phyloP scores from a whole-genome alignment of 257 asterid species.

The Ophiorrhiza pumila region DNA sequence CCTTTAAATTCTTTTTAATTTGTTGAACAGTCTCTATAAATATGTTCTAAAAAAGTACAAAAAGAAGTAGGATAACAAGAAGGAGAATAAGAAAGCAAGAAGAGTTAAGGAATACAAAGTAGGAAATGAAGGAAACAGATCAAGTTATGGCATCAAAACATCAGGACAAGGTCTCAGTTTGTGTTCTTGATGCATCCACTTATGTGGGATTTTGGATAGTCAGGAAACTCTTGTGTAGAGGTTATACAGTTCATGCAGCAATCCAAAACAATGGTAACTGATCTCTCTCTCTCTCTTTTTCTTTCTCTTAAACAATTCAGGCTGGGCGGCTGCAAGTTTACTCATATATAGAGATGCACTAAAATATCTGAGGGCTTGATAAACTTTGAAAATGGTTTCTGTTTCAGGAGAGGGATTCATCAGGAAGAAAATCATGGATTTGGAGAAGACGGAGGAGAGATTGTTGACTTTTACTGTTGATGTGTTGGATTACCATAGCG shows the following conservation, averaged over 20 bases:
- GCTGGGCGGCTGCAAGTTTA: neutral
- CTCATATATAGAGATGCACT: neutral
- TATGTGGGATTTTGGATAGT: slow-evolving; percentile 43
- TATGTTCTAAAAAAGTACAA: neutral
- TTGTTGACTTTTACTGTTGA: slow-evolving; percentile 28
- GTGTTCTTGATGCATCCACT: slow-evolving; percentile 51
- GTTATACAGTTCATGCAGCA: slow-evolving; percentile 45
- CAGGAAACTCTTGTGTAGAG: slow-evolving; percentile 34
- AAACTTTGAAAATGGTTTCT: neutral
- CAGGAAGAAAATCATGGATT: slow-evolving; percentile 27
- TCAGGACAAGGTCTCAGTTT: slow-evolving; percentile 22
- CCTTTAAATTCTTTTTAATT: neutral
- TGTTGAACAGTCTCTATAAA: neutral
- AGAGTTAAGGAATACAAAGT: neutral
- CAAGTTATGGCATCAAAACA: slow-evolving; percentile 2
- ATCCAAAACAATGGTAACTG: slow-evolving; percentile 30
- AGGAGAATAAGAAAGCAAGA: neutral
- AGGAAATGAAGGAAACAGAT: slow-evolving; percentile 5
- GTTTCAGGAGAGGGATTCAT: slow-evolving; percentile 35
- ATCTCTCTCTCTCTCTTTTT: too few species aligned
- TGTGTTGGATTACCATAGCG: slow-evolving; percentile 39
- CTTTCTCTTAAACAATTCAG: neutral
- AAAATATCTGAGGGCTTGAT: neutral
- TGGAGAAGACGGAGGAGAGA: slow-evolving; percentile 31
- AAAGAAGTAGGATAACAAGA: too few species aligned